These are phyloP conservation scores for Komagataella populi DNA, from an alignment of 805 yeast genomes.

Conservation along the genomic window DNA sequence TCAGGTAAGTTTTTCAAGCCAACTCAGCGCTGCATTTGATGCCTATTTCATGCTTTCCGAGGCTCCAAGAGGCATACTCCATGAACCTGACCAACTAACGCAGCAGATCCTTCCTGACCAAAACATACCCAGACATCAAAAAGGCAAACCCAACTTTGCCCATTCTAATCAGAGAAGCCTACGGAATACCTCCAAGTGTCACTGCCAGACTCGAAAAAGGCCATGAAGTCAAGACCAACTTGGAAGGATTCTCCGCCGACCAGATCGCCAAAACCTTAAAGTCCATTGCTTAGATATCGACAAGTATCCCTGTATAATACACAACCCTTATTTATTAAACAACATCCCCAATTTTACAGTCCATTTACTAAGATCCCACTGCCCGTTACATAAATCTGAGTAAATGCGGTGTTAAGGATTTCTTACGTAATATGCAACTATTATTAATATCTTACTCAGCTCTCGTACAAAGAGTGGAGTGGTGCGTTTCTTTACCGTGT, in stretches of 20 bases:
- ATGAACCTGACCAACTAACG: background rate
- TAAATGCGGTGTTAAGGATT: too few species aligned
- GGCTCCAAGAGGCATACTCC: too few species aligned
- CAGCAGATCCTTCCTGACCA: conserved; percentile 40
- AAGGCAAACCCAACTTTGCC: conserved; percentile 56
- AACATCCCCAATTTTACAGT: background rate
- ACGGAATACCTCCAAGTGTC: conserved; percentile 58
- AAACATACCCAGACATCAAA: conserved; percentile 52
- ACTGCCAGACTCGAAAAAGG: conserved; percentile 61
- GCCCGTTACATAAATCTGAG: background rate
- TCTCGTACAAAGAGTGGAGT: background rate
- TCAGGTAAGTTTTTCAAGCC: conserved; percentile 25
- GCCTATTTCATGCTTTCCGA: background rate
- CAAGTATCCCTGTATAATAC: background rate
- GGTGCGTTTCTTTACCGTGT: background rate
- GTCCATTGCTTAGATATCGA: background rate
- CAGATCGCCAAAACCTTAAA: conserved; percentile 24
- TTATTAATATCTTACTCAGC: background rate
- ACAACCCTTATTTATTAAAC: background rate
- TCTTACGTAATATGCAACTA: background rate
- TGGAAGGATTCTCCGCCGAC: conserved; percentile 32
- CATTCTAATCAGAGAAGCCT: conserved; percentile 66
- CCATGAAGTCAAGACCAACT: conserved; percentile 30
- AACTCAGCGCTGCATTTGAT: background rate
- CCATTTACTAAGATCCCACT: background rate